Conservation (phyloP, 345 rosid species). For the Salix suchowensis region DNA sequence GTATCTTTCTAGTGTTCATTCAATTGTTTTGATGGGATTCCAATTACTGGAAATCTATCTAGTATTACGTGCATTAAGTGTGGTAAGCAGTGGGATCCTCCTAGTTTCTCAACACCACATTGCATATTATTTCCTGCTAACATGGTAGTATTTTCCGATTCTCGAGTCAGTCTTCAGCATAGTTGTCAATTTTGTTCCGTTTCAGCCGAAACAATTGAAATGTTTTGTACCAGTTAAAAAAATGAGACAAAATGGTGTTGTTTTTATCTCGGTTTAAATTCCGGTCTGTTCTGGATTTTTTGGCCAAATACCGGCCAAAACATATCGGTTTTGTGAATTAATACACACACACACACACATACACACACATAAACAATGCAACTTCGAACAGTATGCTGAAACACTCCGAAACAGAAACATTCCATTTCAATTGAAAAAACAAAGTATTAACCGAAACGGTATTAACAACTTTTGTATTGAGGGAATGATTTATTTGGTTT, state of each 20-base stretch:
- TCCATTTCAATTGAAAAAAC: no score
- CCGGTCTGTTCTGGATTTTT: rapidly evolving
- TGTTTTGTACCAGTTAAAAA: no score
- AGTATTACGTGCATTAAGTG: not conserved
- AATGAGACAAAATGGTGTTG: rapidly evolving
- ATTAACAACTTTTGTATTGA: rapidly evolving
- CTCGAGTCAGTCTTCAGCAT: not conserved
- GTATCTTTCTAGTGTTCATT: not conserved
- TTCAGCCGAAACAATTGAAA: no score
- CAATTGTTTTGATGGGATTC: not conserved
- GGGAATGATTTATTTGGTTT: not conserved
- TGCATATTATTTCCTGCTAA: not conserved
- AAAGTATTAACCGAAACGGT: no score
- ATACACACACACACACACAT: no score
- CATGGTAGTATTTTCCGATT: not conserved
- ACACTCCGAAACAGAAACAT: no score
- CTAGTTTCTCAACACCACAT: not conserved
- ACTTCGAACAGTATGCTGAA: no score
- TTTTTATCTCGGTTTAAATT: no score
- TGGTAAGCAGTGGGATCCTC: not conserved
- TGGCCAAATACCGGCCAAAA: no score
- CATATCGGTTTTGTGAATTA: no score
- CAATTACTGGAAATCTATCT: not conserved
- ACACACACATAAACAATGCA: no score
- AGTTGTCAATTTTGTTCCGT: no score